These are phyloP conservation scores for Pichia sp. DNA, from an alignment of 1,139 yeast species.

Conservation along the genomic window DNA sequence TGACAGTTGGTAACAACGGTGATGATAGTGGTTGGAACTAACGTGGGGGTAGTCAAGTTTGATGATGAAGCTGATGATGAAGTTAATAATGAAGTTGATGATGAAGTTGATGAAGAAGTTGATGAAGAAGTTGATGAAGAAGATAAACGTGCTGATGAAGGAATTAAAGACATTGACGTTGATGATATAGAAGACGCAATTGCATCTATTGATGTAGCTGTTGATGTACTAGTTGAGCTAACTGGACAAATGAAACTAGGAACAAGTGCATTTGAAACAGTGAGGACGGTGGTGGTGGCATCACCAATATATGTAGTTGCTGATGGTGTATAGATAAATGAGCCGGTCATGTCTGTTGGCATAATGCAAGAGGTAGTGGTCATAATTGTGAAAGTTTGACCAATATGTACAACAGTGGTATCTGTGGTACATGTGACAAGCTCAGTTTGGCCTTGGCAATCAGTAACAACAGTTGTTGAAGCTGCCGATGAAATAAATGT, in stretches of 20 bases:
- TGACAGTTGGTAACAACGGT: conserved; percentile 7
- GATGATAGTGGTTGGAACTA: background rate
- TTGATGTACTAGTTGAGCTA: too few relatives aligned
- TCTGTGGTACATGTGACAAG: conserved; percentile 2
- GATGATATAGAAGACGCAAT: background rate
- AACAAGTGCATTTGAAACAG: conserved; percentile 8
- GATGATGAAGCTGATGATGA: too few relatives aligned
- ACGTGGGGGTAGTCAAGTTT: too few relatives aligned
- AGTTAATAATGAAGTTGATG: too few relatives aligned
- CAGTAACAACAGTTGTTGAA: background rate
- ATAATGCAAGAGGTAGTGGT: conserved; percentile 12
- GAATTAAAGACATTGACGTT: background rate
- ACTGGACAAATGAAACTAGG: conserved; percentile 12
- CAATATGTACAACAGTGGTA: conserved; percentile 4
- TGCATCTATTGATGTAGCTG: background rate
- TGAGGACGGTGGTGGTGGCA: conserved; percentile 3
- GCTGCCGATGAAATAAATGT: too few relatives aligned
- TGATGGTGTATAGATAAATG: conserved; percentile 7
- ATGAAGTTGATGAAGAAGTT: too few relatives aligned
- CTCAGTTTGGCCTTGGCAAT: background rate
- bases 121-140: too few relatives aligned
- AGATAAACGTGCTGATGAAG: background rate
- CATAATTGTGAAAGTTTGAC: background rate
- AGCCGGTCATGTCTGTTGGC: conserved; percentile 9
- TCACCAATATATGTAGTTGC: conserved; percentile 3